A percentile compares a stretch with the other conserved stretches of the same genome.
Conservation (phyloP, 768 basidiomycete species). For the Leccinum obscurum region DNA sequence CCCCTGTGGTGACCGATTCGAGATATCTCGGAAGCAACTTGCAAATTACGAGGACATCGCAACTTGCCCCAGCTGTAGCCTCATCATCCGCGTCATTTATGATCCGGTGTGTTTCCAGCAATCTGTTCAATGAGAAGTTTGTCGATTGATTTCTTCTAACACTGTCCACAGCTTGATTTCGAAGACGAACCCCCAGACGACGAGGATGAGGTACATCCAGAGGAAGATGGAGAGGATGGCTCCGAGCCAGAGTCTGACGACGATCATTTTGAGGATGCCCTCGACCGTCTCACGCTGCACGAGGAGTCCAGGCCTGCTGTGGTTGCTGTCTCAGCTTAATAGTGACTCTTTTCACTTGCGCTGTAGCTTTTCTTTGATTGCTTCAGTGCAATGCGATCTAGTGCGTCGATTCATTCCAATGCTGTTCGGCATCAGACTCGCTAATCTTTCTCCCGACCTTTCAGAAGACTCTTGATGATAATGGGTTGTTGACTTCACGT, state of each 20-base stretch:
- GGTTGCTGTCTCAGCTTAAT: constrained; percentile 22
- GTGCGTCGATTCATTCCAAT: constrained; percentile 2
- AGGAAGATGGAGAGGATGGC: constrained; percentile 35
- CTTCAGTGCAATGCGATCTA: background rate
- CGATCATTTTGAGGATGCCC: constrained; percentile 60
- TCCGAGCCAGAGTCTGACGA: constrained; percentile 40
- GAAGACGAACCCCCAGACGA: constrained; percentile 73
- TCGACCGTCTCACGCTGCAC: constrained; percentile 54
- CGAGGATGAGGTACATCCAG: constrained; percentile 37
- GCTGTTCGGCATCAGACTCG: no score
- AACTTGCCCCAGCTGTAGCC: constrained; percentile 93
- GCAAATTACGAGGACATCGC: constrained; percentile 91
- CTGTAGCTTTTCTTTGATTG: background rate
- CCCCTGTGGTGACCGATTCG: constrained; percentile 97
- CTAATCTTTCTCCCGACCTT: no score
- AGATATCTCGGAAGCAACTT: constrained; percentile 85
- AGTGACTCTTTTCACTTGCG: background rate
- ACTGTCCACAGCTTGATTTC: constrained; percentile 61
- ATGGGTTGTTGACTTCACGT: no score
- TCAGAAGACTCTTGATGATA: no score
- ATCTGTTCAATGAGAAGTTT: background rate
- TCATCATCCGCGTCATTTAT: constrained; percentile 89
- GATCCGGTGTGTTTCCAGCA: constrained; percentile 70
- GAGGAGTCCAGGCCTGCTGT: constrained; percentile 13
- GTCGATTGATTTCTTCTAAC: background rate